phyloP scores from a whole-genome alignment of 345 rosid species.

The Acer negundo region DNA sequence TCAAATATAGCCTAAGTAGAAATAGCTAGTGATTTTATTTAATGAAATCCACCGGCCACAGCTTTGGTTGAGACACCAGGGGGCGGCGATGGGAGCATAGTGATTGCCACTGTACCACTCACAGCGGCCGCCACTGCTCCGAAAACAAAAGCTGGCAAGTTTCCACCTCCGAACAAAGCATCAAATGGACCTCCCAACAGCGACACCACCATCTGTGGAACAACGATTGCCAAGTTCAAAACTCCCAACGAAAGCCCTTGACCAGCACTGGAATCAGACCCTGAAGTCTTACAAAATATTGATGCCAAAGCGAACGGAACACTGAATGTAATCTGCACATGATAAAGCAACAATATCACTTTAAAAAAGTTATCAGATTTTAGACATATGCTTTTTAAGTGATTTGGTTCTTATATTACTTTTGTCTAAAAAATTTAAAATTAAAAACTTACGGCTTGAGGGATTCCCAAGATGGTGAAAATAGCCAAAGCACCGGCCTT shows the following conservation, averaged over 20 bases:
- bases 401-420: background rate
- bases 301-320: slow-evolving; percentile 95
- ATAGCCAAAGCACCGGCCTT: slow-evolving; percentile 57
- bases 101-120: slow-evolving; percentile 60
- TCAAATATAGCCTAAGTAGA: too few species aligned
- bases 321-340: slow-evolving; percentile 71
- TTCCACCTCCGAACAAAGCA: slow-evolving; percentile 78
- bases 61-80: slow-evolving; percentile 36
- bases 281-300: slow-evolving; percentile 46
- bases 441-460: slow-evolving; percentile 57
- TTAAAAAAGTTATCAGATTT: too few species aligned
- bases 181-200: slow-evolving; percentile 73
- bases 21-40: background rate
- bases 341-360: too few species aligned
- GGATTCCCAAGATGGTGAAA: slow-evolving; percentile 72
- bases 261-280: slow-evolving; percentile 53
- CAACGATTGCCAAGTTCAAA: slow-evolving; percentile 70
- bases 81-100: slow-evolving; percentile 73
- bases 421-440: too few species aligned
- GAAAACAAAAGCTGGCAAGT: slow-evolving; percentile 67
- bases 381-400: background rate
- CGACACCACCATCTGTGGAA: slow-evolving; percentile 85
- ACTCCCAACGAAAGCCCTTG: slow-evolving; percentile 95
- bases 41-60: slow-evolving; percentile 43
- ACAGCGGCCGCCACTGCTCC: slow-evolving; percentile 68